Evolutionary conservation across 352 stramenopile species (phyloP).

Genomic region (Globisporangium cylindrosporum): DNA sequence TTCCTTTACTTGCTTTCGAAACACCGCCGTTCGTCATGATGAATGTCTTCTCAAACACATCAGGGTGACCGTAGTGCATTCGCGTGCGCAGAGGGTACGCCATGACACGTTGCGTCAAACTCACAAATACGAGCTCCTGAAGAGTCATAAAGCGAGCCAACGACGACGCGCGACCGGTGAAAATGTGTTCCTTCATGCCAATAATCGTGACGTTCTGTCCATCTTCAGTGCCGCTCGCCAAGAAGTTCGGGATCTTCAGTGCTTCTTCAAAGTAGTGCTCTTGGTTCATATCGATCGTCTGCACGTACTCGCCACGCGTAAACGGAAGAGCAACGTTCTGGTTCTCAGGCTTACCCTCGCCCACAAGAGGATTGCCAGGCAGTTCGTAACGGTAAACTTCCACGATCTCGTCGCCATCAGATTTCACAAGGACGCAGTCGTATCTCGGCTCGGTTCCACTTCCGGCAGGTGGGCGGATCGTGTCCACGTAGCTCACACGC

Average conservation of each 20-base stretch:
- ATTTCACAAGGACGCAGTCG: slow-evolving; percentile 82
- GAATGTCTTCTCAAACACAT: slow-evolving; percentile 88
- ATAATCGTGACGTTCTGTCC: slow-evolving; percentile 79
- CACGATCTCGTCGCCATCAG: slow-evolving; percentile 81
- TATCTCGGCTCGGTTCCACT: slow-evolving; percentile 69
- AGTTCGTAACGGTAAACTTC: slow-evolving; percentile 88
- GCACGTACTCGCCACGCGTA: slow-evolving; percentile 81
- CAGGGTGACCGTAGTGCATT: slow-evolving; percentile 87
- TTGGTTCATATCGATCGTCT: slow-evolving; percentile 92
- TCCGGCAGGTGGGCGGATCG: slow-evolving; percentile 62
- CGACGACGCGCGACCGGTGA: slow-evolving; percentile 81
- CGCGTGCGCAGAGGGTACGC: slow-evolving; percentile 69
- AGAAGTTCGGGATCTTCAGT: slow-evolving; percentile 87
- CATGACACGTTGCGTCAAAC: slow-evolving; percentile 81
- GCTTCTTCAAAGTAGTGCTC: slow-evolving; percentile 89
- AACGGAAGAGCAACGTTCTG: slow-evolving; percentile 87
- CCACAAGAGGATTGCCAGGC: slow-evolving; percentile 76
- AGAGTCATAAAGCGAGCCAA: slow-evolving; percentile 87
- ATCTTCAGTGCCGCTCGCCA: slow-evolving; percentile 69
- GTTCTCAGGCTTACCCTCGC: slow-evolving; percentile 87
- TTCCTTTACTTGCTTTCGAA: slow-evolving; percentile 85
- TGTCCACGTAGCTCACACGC: slow-evolving; percentile 89
- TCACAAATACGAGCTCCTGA: slow-evolving; percentile 87
- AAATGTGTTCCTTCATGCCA: slow-evolving; percentile 89
- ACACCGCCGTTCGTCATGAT: slow-evolving; percentile 84